Base-by-base conservation (phyloP, 2,329 filamentous ascomycete genomes). In the Calonectria hawksworthii region DNA sequence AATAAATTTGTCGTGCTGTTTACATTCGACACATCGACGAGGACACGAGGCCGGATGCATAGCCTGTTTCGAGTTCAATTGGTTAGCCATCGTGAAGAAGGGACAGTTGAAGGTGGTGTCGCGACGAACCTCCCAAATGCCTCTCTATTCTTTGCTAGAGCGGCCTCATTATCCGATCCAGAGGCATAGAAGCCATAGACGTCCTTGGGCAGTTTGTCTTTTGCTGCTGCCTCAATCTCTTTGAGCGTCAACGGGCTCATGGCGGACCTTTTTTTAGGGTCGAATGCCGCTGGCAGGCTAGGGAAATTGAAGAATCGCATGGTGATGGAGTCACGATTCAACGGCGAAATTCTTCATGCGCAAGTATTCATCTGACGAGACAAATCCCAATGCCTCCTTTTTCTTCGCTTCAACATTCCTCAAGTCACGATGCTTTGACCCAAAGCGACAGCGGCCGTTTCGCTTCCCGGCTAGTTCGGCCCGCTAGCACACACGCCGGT, bases 71-170 rank as follows among this genome's bases (percentile, higher is more conserved):
- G 34, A 7, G 56, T 38, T 18, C 16, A 41, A 18, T 41, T 26
- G 3, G 21, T 34, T 7, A 36, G 14, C 21, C 14, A 21, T 6
- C 1, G 54, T 5, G n/a, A 8, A 1, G n/a, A 9, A 38, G 34
- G 3, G 21, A 23, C 3, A 3, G 11, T 14, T 1, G 1, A 26
- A 23, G 0, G 2, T 7, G 11, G 14, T 9, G 34, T 26, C 7
- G 23, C 3, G 36, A 14, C 52, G 14, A 26, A 61, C 56, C 34
- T 61, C n/a, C 23, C 21, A 13, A 61, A 61, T 11, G 34, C 56
- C 16, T 61, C 56, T 61, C 56, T 38, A 34, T 61, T 61, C 56
- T 32, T 61, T 18, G 56, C 34, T 11, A 61, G 34, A 61, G 34
- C 56, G 13, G 34, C 26, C 56, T 61, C 56, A 23, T 61, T 61